Evolutionary conservation across 2,329 filamentous ascomycete species (phyloP).

Genomic region (Arthrobotrys conoides): DNA sequence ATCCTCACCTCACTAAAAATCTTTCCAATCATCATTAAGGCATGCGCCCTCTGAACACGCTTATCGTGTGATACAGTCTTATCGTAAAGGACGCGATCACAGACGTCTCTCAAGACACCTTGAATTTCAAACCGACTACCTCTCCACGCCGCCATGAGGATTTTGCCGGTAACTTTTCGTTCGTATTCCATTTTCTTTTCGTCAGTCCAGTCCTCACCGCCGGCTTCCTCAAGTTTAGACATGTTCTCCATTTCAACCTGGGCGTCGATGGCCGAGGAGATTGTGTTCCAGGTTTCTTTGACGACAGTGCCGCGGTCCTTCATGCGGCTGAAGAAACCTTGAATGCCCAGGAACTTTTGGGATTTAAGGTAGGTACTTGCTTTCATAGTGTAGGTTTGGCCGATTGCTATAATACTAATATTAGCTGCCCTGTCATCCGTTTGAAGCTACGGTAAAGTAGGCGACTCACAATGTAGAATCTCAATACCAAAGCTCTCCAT

Average conservation of each 20-base stretch:
- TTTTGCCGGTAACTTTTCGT: slow-evolving; percentile 95
- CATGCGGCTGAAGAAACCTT: slow-evolving; percentile 91
- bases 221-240: slow-evolving; percentile 93
- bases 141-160: slow-evolving; percentile 94
- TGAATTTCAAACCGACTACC: slow-evolving; percentile 99
- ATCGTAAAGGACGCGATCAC: slow-evolving; percentile 85
- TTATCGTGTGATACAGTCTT: slow-evolving; percentile 85
- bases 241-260: slow-evolving; percentile 99
- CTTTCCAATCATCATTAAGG: slow-evolving; percentile 87
- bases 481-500: slow-evolving; percentile 99
- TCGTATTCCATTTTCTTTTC: slow-evolving; percentile 97
- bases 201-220: slow-evolving; percentile 97
- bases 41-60: slow-evolving; percentile 90
- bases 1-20: slow-evolving; percentile 84
- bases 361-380: slow-evolving; percentile 89
- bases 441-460: not conserved
- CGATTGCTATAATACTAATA: slow-evolving; percentile 75
- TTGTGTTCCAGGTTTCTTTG: slow-evolving; percentile 99
- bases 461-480: slow-evolving; percentile 64
- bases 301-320: slow-evolving; percentile 97
- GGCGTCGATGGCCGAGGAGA: slow-evolving; percentile 94
- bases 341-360: slow-evolving; percentile 96
- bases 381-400: slow-evolving; percentile 89
- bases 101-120: slow-evolving; percentile 93
- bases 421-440: not conserved